Conservation (phyloP, 768 basidiomycete genomes). For the Rhodotorula graminis region DNA sequence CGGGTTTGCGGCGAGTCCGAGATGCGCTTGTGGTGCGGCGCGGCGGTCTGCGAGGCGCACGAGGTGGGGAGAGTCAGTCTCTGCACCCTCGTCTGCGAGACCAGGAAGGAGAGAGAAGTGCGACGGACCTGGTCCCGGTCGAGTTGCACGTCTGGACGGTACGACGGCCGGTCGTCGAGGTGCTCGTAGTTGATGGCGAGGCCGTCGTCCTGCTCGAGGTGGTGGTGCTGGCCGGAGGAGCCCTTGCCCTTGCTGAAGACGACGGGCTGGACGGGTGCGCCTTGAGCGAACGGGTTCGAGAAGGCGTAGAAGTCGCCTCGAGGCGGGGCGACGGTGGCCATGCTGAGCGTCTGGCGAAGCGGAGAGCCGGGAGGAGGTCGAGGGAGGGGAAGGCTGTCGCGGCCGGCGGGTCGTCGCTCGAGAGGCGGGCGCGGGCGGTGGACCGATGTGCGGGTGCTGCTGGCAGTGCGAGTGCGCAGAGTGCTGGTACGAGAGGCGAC, state of each 20-base stretch:
- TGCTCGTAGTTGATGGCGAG: slow-evolving; percentile 5
- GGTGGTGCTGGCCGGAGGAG: too few relatives aligned
- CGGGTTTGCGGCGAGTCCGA: neutral
- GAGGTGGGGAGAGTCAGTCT: neutral
- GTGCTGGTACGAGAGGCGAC: too few relatives aligned
- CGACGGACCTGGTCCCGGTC: slow-evolving; percentile 10
- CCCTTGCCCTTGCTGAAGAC: neutral
- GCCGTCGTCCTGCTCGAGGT: neutral
- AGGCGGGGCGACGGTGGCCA: neutral
- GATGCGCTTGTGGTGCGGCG: slow-evolving; percentile 14
- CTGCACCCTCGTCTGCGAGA: neutral
- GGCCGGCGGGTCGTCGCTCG: neutral
- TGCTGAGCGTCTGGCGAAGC: neutral
- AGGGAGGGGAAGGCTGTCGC: too few relatives aligned
- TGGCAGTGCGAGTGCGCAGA: too few relatives aligned
- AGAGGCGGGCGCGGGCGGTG: too few relatives aligned
- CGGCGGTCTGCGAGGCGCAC: slow-evolving; percentile 10
- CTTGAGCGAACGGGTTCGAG: slow-evolving; percentile 1
- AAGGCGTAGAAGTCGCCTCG: neutral
- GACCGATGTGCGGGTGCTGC: too few relatives aligned
- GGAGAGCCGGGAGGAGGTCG: neutral
- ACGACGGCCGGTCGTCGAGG: slow-evolving; percentile 12
- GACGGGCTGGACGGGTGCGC: neutral
- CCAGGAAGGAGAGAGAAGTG: neutral
- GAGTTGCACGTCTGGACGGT: neutral